Evolutionary conservation across 495 filamentous ascomycete genomes (phyloP).

Genomic region (Daldinia decipiens): DNA sequence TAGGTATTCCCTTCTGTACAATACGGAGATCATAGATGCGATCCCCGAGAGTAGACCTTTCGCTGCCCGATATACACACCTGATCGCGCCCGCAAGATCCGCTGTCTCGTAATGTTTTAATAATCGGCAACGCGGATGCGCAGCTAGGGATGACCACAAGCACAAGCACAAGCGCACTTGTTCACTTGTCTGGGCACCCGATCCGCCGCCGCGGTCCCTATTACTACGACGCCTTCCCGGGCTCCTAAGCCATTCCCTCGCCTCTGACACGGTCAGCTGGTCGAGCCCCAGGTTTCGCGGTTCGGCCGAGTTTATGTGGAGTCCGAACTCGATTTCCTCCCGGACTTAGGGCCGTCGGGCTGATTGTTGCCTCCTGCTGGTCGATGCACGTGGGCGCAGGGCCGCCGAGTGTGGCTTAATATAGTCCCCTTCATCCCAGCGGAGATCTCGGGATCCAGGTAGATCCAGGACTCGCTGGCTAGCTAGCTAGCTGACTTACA

Average conservation of each 20-base stretch:
- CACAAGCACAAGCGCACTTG: not conserved
- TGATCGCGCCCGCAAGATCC: not conserved
- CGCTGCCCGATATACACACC: not conserved
- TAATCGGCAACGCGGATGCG: not conserved
- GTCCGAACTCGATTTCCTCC: not conserved
- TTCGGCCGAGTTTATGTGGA: constrained; percentile 6
- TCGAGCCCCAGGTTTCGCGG: not conserved
- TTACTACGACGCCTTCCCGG: constrained; percentile 3
- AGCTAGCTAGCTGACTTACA: no score
- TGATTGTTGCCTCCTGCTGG: not conserved
- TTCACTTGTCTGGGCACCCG: not conserved
- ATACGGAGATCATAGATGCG: not conserved
- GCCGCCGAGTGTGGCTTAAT: not conserved
- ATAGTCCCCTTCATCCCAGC: not conserved
- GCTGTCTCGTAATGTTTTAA: not conserved
- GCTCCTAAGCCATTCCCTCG: not conserved
- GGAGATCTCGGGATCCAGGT: not conserved
- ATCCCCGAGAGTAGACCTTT: not conserved
- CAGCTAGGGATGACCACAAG: not conserved
- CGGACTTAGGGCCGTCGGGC: not conserved
- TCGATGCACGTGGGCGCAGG: not conserved
- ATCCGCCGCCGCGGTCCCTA: not conserved
- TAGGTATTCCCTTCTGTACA: not conserved
- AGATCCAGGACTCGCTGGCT: not conserved
- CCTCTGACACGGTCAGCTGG: not conserved